Percentiles rank a stretch among this genome's conserved stretches.
These are phyloP conservation scores for Fonsecaea erecta DNA, from an alignment of 2,329 filamentous ascomycete species.

Conservation along the genomic window DNA sequence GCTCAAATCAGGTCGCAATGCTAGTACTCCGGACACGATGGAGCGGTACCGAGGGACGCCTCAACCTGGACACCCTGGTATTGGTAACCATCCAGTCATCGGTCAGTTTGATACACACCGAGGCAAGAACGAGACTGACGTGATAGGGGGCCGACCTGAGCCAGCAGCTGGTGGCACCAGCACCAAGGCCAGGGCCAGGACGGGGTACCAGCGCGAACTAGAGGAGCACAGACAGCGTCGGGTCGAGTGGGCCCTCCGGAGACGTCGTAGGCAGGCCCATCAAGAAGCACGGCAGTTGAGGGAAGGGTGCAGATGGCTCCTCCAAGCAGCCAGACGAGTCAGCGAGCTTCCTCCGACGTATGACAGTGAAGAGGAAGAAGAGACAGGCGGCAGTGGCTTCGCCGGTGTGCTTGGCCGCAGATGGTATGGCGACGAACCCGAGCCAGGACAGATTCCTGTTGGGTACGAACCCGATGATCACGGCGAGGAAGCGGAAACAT, in stretches of 20 bases:
- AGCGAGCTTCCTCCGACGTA: constrained; percentile 51
- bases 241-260: constrained; percentile 53
- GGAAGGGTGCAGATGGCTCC: constrained; percentile 47
- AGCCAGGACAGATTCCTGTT: constrained; percentile 39
- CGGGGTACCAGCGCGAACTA: constrained; percentile 56
- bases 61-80: constrained; percentile 46
- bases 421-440: constrained; percentile 26
- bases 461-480: constrained; percentile 52
- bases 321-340: constrained; percentile 49
- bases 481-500: constrained; percentile 54
- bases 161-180: constrained; percentile 40
- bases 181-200: constrained; percentile 53
- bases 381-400: constrained; percentile 48
- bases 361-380: constrained; percentile 52
- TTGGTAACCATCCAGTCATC: constrained; percentile 48
- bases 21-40: constrained; percentile 38
- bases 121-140: constrained; percentile 22
- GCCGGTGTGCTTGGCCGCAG: constrained; percentile 31
- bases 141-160: constrained; percentile 39
- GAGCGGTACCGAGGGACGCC: constrained; percentile 34
- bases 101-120: constrained; percentile 43
- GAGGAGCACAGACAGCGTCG: constrained; percentile 55
- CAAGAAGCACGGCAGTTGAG: constrained; percentile 46
- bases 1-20: constrained; percentile 52
- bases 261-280: constrained; percentile 48